Evolutionary conservation across 768 basidiomycete genomes (phyloP), one percentile per base, ranked within the genome.

Genomic region (Macrocybe gigantea): DNA sequence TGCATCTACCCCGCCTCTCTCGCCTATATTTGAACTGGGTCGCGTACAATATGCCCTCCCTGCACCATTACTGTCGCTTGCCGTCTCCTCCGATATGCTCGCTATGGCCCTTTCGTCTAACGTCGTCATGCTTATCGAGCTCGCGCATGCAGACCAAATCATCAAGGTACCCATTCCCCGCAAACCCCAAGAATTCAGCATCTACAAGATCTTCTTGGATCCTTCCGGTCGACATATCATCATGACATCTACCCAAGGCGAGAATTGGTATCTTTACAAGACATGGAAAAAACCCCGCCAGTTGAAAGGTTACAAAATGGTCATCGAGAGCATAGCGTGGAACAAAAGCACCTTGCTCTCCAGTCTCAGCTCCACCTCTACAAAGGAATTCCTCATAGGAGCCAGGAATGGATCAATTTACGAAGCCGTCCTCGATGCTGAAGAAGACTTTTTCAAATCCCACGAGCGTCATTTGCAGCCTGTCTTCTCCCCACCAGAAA

Each of bases 321-420:
- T 89, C 58, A 86, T 98, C 54, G 90, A 94, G 63, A 85, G 89
- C 52, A 73, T 98, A 36, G 90, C 90, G 0, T 98, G 95, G 95
- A 93, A 92, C 57, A 86, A 80, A 64, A 60, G 79, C 45, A 75
- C 78, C 43, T 60, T 85, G 40, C 67, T 86, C 35, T 77, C 85
- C 6, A 75, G 84, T 0, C 70, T 82, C 8, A 74, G 85, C 61
- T 72, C 82, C 13, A 85, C 82, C 1, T 88, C 89, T 5, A 92
- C 88, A 3, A 71, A 85, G 48, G 86, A 95, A 69, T 79, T 96
- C 54, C 70, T 98, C 9, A 81, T 99, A 49, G 95, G 94, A 12
- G 84, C 84, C 1, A 72, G 85, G 51, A 88, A 83, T 49, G 95
- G 95, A 6, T 79, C 78, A 14, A 84, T 99, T 14, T 91, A 90